Conservation (phyloP, 805 yeast species). For the Candida sithepensis region DNA sequence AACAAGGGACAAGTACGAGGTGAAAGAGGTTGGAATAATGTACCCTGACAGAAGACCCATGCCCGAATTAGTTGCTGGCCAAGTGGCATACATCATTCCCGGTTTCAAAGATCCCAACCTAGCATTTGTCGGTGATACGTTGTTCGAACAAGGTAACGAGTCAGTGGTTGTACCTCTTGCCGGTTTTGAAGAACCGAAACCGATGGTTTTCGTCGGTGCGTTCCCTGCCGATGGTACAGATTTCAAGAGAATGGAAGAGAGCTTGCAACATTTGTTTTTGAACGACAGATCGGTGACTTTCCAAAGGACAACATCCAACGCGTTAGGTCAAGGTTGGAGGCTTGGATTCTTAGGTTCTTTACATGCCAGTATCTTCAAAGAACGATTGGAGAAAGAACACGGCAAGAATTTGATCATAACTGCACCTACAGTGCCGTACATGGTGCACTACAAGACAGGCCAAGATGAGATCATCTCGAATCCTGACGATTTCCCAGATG, state of each 20-base stretch:
- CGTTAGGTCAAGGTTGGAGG: constrained; percentile 97
- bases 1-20: constrained; percentile 73
- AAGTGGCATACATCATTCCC: constrained; percentile 91
- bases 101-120: constrained; percentile 88
- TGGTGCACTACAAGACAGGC: constrained; percentile 66
- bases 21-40: constrained; percentile 93
- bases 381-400: constrained; percentile 86
- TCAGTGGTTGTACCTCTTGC: constrained; percentile 70
- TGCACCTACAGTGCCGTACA: constrained; percentile 94
- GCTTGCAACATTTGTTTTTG: constrained; percentile 79
- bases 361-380: constrained; percentile 93
- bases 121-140: constrained; percentile 89
- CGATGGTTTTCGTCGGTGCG: constrained; percentile 98
- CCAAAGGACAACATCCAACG: constrained; percentile 87
- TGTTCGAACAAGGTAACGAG: constrained; percentile 61
- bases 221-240: constrained; percentile 95
- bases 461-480: constrained; percentile 66
- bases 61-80: constrained; percentile 73
- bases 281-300: constrained; percentile 90
- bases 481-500: constrained; percentile 90
- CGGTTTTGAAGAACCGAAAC: constrained; percentile 95
- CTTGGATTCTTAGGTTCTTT: constrained; percentile 90
- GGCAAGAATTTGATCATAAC: constrained; percentile 91
- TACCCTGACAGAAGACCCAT: constrained; percentile 80
- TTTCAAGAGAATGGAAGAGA: constrained; percentile 84